Conservation (phyloP, 2,329 filamentous ascomycete species). For the Trichoderma guizhouense region DNA sequence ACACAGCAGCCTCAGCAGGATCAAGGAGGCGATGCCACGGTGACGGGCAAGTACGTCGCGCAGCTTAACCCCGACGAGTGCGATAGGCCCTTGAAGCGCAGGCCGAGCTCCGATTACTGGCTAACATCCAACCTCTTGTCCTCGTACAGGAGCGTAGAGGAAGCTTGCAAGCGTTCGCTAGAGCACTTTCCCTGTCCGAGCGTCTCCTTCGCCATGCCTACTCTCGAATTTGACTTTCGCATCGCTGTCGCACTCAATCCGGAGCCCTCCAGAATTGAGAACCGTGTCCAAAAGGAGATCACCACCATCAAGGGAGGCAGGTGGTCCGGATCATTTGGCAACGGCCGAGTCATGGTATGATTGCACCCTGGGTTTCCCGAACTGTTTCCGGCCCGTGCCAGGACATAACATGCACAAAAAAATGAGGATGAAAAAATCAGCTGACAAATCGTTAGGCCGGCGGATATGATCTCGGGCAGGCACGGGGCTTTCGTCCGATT, state of each 20-base stretch:
- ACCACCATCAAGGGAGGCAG: slow-evolving; percentile 46
- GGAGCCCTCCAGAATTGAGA: slow-evolving; percentile 42
- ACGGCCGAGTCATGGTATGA: slow-evolving; percentile 44
- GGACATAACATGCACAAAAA: neutral
- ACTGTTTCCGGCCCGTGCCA: neutral
- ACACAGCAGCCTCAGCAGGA: slow-evolving; percentile 14
- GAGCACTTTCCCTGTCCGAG: slow-evolving; percentile 42
- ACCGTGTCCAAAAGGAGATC: slow-evolving; percentile 46
- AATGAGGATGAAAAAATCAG: neutral
- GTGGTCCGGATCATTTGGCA: slow-evolving; percentile 49
- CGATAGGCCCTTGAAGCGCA: slow-evolving; percentile 6
- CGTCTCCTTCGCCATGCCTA: slow-evolving; percentile 44
- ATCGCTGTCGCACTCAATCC: slow-evolving; percentile 46
- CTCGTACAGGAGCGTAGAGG: slow-evolving; percentile 33
- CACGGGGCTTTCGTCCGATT: slow-evolving; percentile 40
- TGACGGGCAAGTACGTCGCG: slow-evolving; percentile 17
- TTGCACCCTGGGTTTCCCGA: neutral
- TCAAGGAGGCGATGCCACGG: slow-evolving; percentile 8
- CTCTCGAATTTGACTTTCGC: slow-evolving; percentile 48
- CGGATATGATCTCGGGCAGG: slow-evolving; percentile 42
- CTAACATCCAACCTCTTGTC: slow-evolving; percentile 21
- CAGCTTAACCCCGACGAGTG: slow-evolving; percentile 6
- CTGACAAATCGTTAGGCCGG: slow-evolving; percentile 35
- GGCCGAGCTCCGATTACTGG: slow-evolving; percentile 6
- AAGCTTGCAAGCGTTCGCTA: slow-evolving; percentile 37